Evolutionary conservation across 257 asterid species (phyloP), one percentile per base, ranked within the genome.

Genomic region (Perilla frutescens): DNA sequence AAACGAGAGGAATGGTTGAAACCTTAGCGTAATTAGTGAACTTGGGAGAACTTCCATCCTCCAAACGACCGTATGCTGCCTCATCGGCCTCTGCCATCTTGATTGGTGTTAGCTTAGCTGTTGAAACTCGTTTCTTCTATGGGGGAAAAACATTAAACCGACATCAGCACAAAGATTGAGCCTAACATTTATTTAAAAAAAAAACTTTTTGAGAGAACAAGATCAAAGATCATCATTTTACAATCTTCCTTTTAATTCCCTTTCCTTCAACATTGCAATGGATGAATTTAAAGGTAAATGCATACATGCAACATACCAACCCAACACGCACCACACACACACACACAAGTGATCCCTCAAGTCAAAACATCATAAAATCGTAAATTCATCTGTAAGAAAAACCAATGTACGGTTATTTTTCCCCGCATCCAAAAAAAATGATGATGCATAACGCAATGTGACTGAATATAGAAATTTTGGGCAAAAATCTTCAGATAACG

Each of bases 1-100:
- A 87, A 45, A 85, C 83, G 1, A 87, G 85, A 34, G 89, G 89
- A 31, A 83, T 0, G 15, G 84, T 60, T 15, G 89, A 82, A 61
- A 87, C 84, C 76, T 87, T 87, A 4, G 39, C 70, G 34, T 49
- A 76, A n/a, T 75, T 78, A 29, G 75, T 72, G 58, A 62, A 63
- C 34, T 77, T 83, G 12, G 88, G 84, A 34, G 86, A 71, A 53
- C 13, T 61, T 59, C 74, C 86, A 71, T 67, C 87, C 8, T 71
- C 75, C 76, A 86, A 60, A 41, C 75, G 76, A 26, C 63, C 49
- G 61, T 84, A 78, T 34, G 76, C 87, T 14, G 75, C 76, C 55
- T 57, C 65, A 68, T 58, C 57, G 57, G 70, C 79, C 66, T 51
- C 82, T 15, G 64, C 64, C 88, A 86, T 86, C 72, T 57, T 34